phyloP scores from a whole-genome alignment of 331 rosid species.

The Acacia pycnantha region DNA sequence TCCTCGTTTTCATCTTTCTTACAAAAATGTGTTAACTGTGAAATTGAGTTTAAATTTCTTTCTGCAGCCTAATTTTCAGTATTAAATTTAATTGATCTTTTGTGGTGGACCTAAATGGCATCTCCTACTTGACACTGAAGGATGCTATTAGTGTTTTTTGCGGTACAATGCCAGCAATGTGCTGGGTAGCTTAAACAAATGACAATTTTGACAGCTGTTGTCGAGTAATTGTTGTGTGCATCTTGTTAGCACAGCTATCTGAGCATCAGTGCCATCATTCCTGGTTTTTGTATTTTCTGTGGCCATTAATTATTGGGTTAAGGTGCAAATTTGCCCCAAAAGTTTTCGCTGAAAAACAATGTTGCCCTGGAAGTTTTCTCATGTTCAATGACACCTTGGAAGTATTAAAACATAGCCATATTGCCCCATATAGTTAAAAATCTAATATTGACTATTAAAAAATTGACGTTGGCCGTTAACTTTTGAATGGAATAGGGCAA shows the following conservation, averaged over 20 bases:
- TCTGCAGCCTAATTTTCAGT: neutral
- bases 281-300: neutral
- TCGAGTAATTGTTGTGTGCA: neutral
- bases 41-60: neutral
- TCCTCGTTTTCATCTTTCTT: neutral
- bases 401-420: no score
- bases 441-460: no score
- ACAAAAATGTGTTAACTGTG: neutral
- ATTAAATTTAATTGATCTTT: neutral
- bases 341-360: no score
- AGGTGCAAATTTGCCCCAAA: no score
- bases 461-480: no score
- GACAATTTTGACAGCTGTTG: neutral
- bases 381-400: no score
- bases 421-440: no score
- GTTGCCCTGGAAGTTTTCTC: no score
- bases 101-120: neutral
- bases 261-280: slow-evolving; percentile 14
- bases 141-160: neutral
- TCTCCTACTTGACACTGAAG: neutral
- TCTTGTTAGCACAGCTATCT: slow-evolving; percentile 4
- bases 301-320: neutral
- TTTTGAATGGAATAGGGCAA: no score
- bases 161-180: neutral
- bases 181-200: neutral